These are phyloP conservation scores for Solanum lycopersicoides DNA, from an alignment of 257 asterid genomes.

Conservation along the genomic window DNA sequence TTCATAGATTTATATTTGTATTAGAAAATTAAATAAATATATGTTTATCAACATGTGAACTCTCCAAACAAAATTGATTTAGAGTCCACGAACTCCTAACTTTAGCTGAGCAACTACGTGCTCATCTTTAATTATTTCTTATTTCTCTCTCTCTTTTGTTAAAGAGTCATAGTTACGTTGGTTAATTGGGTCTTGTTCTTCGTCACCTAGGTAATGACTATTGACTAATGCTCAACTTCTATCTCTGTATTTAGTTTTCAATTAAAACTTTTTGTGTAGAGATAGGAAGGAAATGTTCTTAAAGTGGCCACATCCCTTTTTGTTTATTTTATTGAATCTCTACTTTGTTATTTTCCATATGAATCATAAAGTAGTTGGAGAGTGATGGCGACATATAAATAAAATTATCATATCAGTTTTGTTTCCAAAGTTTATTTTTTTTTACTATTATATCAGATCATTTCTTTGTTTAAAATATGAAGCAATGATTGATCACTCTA, in stretches of 20 bases:
- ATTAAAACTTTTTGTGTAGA: not conserved
- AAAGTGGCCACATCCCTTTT: no score
- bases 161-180: not conserved
- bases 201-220: not conserved
- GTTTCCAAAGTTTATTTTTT: no score
- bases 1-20: no score
- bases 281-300: no score
- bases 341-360: not conserved
- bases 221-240: not conserved
- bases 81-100: no score
- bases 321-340: no score
- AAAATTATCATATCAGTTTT: no score
- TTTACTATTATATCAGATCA: no score
- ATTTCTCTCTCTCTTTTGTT: not conserved
- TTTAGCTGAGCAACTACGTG: no score
- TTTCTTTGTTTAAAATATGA: not conserved
- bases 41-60: no score
- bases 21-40: no score
- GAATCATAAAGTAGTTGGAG: not conserved
- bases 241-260: not conserved
- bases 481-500: not conserved
- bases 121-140: not conserved
- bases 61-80: no score
- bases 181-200: not conserved
- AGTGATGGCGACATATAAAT: not conserved